These are phyloP conservation scores for Odonthalia washingtoniensis DNA, from an alignment of 31 red algal genomes.

Conservation along the genomic window DNA sequence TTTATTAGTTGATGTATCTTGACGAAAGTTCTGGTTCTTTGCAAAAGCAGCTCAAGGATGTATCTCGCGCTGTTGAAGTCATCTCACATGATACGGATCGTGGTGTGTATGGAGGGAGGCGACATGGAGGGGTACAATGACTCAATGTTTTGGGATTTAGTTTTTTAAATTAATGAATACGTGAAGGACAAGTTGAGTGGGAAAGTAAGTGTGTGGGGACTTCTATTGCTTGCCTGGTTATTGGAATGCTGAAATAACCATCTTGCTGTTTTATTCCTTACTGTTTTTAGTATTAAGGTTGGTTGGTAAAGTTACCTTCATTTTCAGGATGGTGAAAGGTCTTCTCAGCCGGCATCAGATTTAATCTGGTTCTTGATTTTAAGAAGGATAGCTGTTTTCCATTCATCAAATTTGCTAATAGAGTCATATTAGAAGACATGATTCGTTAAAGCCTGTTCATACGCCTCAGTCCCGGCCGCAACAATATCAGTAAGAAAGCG, in stretches of 20 bases:
- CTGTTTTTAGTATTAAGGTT: no score
- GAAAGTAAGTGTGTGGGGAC: no score
- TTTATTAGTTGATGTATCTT: conserved; percentile 85
- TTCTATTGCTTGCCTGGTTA: no score
- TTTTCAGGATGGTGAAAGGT: no score
- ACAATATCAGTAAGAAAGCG: conserved; percentile 76
- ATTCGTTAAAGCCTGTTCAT: conserved; percentile 89
- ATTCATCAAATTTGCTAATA: conserved; percentile 85
- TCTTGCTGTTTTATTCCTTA: no score
- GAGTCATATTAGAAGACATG: conserved; percentile 84
- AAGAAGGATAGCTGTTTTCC: conserved; percentile 91
- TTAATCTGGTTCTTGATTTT: conserved; percentile 89
- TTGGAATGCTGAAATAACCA: no score
- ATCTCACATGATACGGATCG: conserved; percentile 63
- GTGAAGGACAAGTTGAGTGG: no score
- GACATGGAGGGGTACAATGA: no score
- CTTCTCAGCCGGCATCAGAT: conserved; percentile 68
- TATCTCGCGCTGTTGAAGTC: no score
- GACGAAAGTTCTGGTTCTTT: conserved; percentile 75
- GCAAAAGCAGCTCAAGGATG: conserved; percentile 67
- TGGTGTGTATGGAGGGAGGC: conserved; percentile 41
- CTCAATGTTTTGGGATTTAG: no score
- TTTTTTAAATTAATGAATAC: no score
- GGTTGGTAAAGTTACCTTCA: no score
- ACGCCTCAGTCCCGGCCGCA: conserved; percentile 68